Evolutionary conservation across 2,329 filamentous ascomycete species (phyloP), one percentile per base, ranked within the genome.

Genomic region (Aspergillus awamori): DNA sequence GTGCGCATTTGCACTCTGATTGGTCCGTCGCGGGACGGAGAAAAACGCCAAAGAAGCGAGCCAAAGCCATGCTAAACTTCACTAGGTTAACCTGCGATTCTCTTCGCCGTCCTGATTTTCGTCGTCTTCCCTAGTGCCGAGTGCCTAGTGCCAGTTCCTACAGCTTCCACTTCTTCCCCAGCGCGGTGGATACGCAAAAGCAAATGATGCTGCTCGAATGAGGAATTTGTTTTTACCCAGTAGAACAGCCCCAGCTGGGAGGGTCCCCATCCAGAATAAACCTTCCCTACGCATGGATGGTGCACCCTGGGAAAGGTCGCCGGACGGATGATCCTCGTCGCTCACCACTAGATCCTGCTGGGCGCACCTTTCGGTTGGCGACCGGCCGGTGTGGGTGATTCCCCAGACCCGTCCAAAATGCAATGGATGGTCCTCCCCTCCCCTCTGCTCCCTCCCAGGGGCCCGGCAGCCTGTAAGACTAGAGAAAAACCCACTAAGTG

Each of bases 251-350:
- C 33, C 33, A 36, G 33, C 33, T 36, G 33, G 33, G 33, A 36
- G 33, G 33, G 33, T 36, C 33, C 33, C 33, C 33, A 8, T 20
- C 39, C 39, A 43, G 39, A 43, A 17, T 43, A 36, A 36, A 36
- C 33, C 33, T 36, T 36, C 11, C 11, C 33, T 26, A 45, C 38
- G 52, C 52, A 45, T 41, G 20, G 20, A 24, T 43, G 41, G 41
- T 43, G 41, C 17, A 17, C 30, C 47, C 47, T 60, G 57, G 53
- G 57, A 36, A 33, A 36, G 30, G 56, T 30, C 52, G 48, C 55
- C 43, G 51, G 41, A 13, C 60, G 61, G 61, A 61, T 63, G 58
- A 63, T 63, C 61, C 61, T 61, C 61, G 51, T 54, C 36, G 57
- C 53, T 53, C 45, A 11, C 30, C 20, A 43, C n/a, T 36, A 36